Conservation (phyloP, 306 rosid species). For the Dalbergia oliveri region DNA sequence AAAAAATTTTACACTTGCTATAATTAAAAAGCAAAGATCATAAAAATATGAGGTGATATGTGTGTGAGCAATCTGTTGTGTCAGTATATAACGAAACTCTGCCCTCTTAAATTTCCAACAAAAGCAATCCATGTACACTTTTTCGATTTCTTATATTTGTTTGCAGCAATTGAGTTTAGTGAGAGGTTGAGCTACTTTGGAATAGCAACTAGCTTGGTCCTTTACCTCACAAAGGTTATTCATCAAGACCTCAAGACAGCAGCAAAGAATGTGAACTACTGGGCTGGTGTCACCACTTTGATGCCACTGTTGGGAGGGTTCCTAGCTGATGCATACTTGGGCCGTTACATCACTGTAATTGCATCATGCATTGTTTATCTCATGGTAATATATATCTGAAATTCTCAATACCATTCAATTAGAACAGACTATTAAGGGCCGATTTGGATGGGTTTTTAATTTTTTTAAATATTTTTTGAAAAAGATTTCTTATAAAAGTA, state of each 20-base stretch:
- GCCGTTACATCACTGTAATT: conserved; percentile 78
- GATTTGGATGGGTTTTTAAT: no score
- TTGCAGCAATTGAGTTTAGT: conserved; percentile 92
- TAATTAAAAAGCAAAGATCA: no score
- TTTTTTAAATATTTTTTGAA: no score
- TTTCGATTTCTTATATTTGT: neutral
- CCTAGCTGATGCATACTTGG: conserved; percentile 91
- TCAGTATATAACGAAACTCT: no score
- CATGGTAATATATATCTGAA: conserved; percentile 53
- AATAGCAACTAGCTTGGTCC: conserved; percentile 75
- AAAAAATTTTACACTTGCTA: no score
- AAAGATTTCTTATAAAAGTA: no score
- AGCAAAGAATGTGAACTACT: conserved; percentile 80
- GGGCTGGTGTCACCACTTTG: conserved; percentile 96
- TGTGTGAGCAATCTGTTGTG: neutral
- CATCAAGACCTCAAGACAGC: conserved; percentile 86
- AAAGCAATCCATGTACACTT: neutral
- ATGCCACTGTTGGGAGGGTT: conserved; percentile 91
- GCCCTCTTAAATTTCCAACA: neutral
- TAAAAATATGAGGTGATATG: neutral
- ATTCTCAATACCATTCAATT: neutral
- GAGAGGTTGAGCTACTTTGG: conserved; percentile 95
- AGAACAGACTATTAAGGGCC: no score
- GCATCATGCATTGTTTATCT: conserved; percentile 71
- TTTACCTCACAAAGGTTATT: conserved; percentile 80